Evolutionary conservation across 2,329 filamentous ascomycete genomes (phyloP).

Genomic region (Westerdykella aurantiaca): DNA sequence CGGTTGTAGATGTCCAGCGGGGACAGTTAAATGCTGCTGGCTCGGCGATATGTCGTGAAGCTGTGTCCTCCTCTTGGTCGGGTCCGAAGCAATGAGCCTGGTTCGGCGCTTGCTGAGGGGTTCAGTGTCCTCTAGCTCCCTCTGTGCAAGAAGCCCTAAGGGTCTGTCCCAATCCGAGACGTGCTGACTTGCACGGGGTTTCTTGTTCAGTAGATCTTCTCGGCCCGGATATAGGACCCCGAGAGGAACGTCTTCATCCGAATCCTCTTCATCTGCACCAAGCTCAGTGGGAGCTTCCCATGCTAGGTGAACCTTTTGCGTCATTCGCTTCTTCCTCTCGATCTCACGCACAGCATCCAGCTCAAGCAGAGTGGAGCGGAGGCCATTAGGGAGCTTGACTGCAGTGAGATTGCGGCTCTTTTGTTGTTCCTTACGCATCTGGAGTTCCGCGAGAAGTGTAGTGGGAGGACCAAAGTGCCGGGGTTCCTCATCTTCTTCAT

Average conservation of each 20-base stretch:
- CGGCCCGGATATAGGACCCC: constrained; percentile 69
- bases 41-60: constrained; percentile 14
- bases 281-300: constrained; percentile 67
- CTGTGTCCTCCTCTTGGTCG: constrained; percentile 27
- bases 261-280: constrained; percentile 36
- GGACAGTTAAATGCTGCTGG: constrained; percentile 22
- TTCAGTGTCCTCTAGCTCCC: constrained; percentile 87
- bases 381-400: constrained; percentile 61
- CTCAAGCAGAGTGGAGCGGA: constrained; percentile 84
- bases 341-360: constrained; percentile 85
- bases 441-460: constrained; percentile 85
- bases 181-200: constrained; percentile 38
- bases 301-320: constrained; percentile 75
- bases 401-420: constrained; percentile 70
- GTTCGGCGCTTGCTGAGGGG: constrained; percentile 73
- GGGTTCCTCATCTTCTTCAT: constrained; percentile 34
- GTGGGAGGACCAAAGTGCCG: constrained; percentile 69
- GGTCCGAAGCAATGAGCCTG: constrained; percentile 59
- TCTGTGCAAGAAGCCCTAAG: constrained; percentile 69
- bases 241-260: constrained; percentile 78
- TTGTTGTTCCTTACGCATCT: constrained; percentile 83
- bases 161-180: constrained; percentile 53
- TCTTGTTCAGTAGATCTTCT: constrained; percentile 46
- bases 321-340: constrained; percentile 67
- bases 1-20: constrained; percentile 22